A percentile compares a stretch with the other conserved stretches of the same genome.
Conservation (phyloP, 2,329 filamentous ascomycete species). For the Exophiala sideris region DNA sequence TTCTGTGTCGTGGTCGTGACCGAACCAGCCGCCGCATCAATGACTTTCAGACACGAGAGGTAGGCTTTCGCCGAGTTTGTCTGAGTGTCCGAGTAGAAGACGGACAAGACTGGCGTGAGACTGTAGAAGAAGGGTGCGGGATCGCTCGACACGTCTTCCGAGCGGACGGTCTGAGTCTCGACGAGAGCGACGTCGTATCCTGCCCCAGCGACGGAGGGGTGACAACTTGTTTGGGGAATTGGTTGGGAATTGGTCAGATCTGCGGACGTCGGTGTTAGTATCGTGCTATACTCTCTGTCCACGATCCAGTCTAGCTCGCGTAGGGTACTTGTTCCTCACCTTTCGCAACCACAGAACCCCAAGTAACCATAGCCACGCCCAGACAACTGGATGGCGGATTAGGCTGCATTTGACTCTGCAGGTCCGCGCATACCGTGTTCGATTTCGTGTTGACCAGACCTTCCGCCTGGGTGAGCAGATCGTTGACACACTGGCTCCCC, state of each 20-base stretch:
- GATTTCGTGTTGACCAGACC: constrained; percentile 3
- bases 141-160: constrained; percentile 16
- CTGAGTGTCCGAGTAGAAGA: constrained; percentile 10
- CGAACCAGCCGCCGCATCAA: constrained; percentile 9
- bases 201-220: constrained; percentile 10
- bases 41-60: constrained; percentile 19
- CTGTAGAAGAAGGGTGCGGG: constrained; percentile 18
- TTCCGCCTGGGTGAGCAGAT: constrained; percentile 11
- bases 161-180: constrained; percentile 14
- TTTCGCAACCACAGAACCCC: constrained; percentile 16
- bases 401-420: constrained; percentile 9
- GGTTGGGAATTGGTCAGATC: constrained; percentile 13
- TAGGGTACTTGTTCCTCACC: constrained; percentile 1
- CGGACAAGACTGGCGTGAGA: constrained; percentile 14
- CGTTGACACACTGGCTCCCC: constrained; percentile 9
- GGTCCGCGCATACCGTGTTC: constrained; percentile 2
- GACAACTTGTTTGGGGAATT: constrained; percentile 10
- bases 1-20: neutral
- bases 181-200: constrained; percentile 15
- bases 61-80: constrained; percentile 4
- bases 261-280: neutral
- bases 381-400: constrained; percentile 13
- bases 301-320: neutral
- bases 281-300: neutral
- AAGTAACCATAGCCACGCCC: constrained; percentile 11